A percentile compares a stretch with the other conserved stretches of the same genome.
Conservation (phyloP, 306 rosid genomes). For the Prunus armeniaca region DNA sequence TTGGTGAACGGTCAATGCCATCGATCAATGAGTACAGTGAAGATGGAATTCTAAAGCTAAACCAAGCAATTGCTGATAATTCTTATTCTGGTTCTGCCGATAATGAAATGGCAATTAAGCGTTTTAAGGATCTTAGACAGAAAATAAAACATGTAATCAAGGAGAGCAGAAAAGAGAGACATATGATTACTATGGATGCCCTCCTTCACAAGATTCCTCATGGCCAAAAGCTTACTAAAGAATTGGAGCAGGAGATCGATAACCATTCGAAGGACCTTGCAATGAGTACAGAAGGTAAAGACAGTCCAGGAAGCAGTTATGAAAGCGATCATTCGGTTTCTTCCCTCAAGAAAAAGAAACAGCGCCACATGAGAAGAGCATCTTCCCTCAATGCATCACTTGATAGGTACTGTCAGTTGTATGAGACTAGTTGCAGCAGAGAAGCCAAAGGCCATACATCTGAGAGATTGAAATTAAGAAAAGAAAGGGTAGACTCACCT, state of each 20-base stretch:
- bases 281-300: slow-evolving; percentile 31
- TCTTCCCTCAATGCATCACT: slow-evolving; percentile 54
- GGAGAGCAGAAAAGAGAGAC: slow-evolving; percentile 51
- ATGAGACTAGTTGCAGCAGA: slow-evolving; percentile 44
- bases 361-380: slow-evolving; percentile 42
- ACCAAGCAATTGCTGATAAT: neutral
- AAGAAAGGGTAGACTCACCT: slow-evolving; percentile 24
- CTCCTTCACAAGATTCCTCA: slow-evolving; percentile 67
- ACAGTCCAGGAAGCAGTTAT: slow-evolving; percentile 19
- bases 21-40: neutral
- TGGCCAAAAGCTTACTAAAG: slow-evolving; percentile 37
- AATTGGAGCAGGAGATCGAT: slow-evolving; percentile 26
- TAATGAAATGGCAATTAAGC: slow-evolving; percentile 27
- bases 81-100: neutral
- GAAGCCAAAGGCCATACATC: slow-evolving; percentile 32
- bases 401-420: slow-evolving; percentile 55
- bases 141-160: slow-evolving; percentile 56
- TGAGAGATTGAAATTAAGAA: slow-evolving; percentile 38
- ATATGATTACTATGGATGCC: slow-evolving; percentile 62
- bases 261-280: slow-evolving; percentile 19
- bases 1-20: slow-evolving; percentile 5
- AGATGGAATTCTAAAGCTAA: neutral
- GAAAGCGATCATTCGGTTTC: slow-evolving; percentile 14
- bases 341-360: slow-evolving; percentile 25
- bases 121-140: slow-evolving; percentile 55